Base-by-base conservation (phyloP, 1,139 yeast genomes). In the Yamadazyma mexicana region DNA sequence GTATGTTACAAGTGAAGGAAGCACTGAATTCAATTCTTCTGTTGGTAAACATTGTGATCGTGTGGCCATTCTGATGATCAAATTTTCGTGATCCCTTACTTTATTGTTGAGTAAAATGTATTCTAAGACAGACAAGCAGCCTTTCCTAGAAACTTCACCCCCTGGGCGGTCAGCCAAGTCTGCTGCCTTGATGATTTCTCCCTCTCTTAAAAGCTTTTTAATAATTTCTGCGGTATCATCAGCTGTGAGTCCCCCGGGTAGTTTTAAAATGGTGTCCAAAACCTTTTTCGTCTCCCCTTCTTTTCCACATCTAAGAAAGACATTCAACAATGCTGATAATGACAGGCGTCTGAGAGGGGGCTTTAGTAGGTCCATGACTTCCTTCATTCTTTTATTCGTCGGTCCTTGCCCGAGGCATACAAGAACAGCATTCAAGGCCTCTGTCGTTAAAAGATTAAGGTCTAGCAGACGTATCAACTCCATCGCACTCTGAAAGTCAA, bases 281-380 rank as follows among this genome's bases (percentile, higher is more conserved):
- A 66, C 51, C 42, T 50, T 57, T 31, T 65, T 63, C 0, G 73
- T 59, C 12, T 61, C 66, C 2, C 42, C 43, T 31, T 60, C 62
- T 35, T 59, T 59, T 28, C 59, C 55, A 33, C 55, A 61, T 8
- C 33, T 28, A 30, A 67, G 40, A 39, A 66, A 67, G 2, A 61
- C 52, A n/a, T 51, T 50, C 34, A 70, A 59, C 27, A 71, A 53
- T 39, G 58, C 58, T 3, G 72, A 62, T n/a, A 69, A 51, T 1
- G 69, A 58, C 33, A 30, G 33, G 9, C 33, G 23, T 10, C 12
- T 30, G 4, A 30, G n/a, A 4, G 31, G 31, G 16, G 31, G 12
- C n/a, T 28, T 28, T 4, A 28, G 16, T 5, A 4, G 6, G 4
- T 26, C 29, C 7, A 26, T 28, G 16, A 16, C 8, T 28, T 12